These are phyloP conservation scores for Teratosphaeria nubilosa DNA, from an alignment of 2,329 filamentous ascomycete genomes.

Conservation along the genomic window DNA sequence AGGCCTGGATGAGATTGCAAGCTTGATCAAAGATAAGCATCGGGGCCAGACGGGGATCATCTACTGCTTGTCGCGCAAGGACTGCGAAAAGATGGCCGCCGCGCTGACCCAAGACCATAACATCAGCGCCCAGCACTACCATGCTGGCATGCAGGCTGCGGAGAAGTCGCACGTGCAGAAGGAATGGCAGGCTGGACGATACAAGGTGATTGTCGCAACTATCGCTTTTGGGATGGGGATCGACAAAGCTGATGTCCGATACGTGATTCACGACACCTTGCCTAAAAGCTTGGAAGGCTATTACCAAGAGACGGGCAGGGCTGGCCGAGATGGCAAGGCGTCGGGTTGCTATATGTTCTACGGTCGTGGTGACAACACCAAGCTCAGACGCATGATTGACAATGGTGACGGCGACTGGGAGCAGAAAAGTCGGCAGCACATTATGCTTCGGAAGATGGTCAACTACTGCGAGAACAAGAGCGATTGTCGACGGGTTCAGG, in stretches of 20 bases:
- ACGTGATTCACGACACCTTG: conserved; percentile 85
- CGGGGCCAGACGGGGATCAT: conserved; percentile 72
- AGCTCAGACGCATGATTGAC: conserved; percentile 70
- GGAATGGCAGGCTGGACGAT: conserved; percentile 68
- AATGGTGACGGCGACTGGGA: conserved; percentile 65
- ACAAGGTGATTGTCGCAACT: conserved; percentile 89
- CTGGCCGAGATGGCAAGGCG: conserved; percentile 76
- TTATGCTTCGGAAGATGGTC: conserved; percentile 77
- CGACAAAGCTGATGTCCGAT: conserved; percentile 92
- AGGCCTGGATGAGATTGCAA: conserved; percentile 46
- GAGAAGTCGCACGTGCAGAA: conserved; percentile 64
- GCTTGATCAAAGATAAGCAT: conserved; percentile 63
- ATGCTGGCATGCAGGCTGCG: conserved; percentile 62
- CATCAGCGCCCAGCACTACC: conserved; percentile 74
- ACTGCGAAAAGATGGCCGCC: conserved; percentile 68
- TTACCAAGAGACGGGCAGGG: conserved; percentile 94
- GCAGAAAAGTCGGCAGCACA: conserved; percentile 73
- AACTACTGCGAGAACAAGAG: conserved; percentile 82
- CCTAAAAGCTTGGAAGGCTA: conserved; percentile 96
- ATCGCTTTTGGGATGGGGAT: conserved; percentile 99
- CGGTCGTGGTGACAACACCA: conserved; percentile 63
- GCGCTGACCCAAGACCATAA: conserved; percentile 50
- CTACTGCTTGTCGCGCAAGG: conserved; percentile 79
- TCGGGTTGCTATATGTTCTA: conserved; percentile 91
- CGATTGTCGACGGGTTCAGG: conserved; percentile 78